These are phyloP conservation scores for Exophiala sp. DNA, from an alignment of 2,329 filamentous ascomycete species.

Conservation along the genomic window DNA sequence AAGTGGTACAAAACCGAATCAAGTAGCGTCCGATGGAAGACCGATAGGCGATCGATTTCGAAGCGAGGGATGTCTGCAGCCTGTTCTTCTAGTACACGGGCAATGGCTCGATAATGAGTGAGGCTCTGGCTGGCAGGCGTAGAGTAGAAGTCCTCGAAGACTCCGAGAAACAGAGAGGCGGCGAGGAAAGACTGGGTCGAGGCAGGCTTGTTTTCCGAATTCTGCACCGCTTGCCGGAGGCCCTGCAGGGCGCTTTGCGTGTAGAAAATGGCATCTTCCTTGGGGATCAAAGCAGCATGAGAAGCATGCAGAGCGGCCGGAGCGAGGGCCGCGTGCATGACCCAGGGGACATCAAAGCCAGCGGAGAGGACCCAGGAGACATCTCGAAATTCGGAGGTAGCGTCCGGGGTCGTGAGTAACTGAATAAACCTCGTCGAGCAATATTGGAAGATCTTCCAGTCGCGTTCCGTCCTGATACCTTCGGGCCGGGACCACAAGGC, in stretches of 20 bases:
- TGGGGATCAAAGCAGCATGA: conserved; percentile 17
- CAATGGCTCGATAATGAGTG: conserved; percentile 20
- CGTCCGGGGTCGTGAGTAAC: conserved; percentile 16
- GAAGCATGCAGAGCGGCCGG: conserved; percentile 23
- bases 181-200: conserved; percentile 17
- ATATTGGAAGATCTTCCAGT: conserved; percentile 22
- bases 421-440: conserved; percentile 16
- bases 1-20: conserved; percentile 22
- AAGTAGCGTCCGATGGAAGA: conserved; percentile 19
- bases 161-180: conserved; percentile 21
- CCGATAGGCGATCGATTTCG: conserved; percentile 11
- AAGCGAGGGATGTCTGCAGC: conserved; percentile 9
- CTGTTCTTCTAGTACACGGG: conserved; percentile 16
- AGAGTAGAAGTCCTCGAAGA: conserved; percentile 25
- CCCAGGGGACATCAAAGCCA: conserved; percentile 19
- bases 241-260: conserved; percentile 20
- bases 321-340: conserved; percentile 21
- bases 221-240: conserved; percentile 12
- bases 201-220: not conserved
- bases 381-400: conserved; percentile 16
- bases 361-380: conserved; percentile 13
- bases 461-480: conserved; percentile 15
- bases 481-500: conserved; percentile 7
- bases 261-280: conserved; percentile 21
- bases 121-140: conserved; percentile 13